These are phyloP conservation scores for Oidiodendron maius DNA, from an alignment of 495 filamentous ascomycete species.

Conservation along the genomic window DNA sequence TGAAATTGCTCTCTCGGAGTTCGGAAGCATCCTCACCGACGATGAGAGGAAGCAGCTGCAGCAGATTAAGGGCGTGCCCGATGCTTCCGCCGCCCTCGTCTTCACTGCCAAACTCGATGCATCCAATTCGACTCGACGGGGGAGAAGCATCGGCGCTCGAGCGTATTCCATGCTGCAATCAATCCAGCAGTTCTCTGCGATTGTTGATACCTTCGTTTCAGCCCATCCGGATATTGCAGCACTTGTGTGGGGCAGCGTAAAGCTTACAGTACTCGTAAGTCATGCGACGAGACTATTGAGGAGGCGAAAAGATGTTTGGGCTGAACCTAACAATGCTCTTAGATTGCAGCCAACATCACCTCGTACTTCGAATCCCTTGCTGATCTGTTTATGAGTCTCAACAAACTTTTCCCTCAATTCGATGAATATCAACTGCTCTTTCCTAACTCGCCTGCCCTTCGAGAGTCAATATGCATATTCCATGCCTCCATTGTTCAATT, in stretches of 20 bases:
- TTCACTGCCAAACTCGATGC: constrained; percentile 28
- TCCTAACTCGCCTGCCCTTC: constrained; percentile 24
- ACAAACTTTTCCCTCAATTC: constrained; percentile 26
- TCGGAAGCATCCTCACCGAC: constrained; percentile 19
- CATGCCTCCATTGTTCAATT: constrained; percentile 29
- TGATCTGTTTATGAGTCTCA: constrained; percentile 25
- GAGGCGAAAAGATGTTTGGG: neutral
- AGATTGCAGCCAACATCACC: constrained; percentile 25
- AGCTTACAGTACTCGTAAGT: constrained; percentile 23
- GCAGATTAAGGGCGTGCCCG: constrained; percentile 17
- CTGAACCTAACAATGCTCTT: constrained; percentile 7
- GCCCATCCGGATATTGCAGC: constrained; percentile 29
- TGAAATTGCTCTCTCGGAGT: constrained; percentile 14
- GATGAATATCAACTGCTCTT: constrained; percentile 29
- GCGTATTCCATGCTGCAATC: constrained; percentile 25
- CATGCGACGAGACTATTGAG: neutral
- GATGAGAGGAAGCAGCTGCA: constrained; percentile 20
- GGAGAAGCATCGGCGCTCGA: constrained; percentile 25
- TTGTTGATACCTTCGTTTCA: constrained; percentile 29
- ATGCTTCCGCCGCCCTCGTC: constrained; percentile 23
- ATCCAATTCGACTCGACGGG: constrained; percentile 18
- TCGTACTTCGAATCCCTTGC: constrained; percentile 32
- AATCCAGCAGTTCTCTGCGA: constrained; percentile 26
- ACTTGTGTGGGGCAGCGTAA: constrained; percentile 33
- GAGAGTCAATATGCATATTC: constrained; percentile 27